Evolutionary conservation across 2,329 filamentous ascomycete genomes (phyloP), one percentile per base, ranked within the genome.

Genomic region (Trichoderma aggressivum): DNA sequence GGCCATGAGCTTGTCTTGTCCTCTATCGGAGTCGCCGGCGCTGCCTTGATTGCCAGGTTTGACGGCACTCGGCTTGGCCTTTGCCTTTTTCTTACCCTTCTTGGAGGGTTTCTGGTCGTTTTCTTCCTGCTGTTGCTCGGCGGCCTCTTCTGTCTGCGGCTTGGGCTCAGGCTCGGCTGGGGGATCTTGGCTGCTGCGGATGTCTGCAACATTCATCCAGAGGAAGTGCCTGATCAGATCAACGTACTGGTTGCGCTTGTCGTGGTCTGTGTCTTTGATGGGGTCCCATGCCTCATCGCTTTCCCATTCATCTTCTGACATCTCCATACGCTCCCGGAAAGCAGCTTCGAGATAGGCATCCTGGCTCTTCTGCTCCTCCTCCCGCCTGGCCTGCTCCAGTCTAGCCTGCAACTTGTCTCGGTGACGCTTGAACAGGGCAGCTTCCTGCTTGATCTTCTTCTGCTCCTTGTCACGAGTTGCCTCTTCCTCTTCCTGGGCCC

Each of bases 211-310:
- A 1, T 77, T 71, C 71, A 78, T 73, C 77, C 76, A 78, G 7
- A 78, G 74, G 18, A 78, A 79, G 32, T 78, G 74, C 60, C 74
- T 77, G 47, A 78, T 78, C 71, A 79, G 60, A 12, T 78, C 76
- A 32, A 79, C 74, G 58, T 76, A 79, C 5, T 72, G 74, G 24
- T 76, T 32, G 18, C 77, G 73, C 39, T 74, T 75, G 24, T 76
- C 72, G 21, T 74, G 26, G 2, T 74, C 73, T 60, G 76, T 58
- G 16, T 78, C 76, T 53, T 77, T 72, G 7, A 79, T 78, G 3
- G 76, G 77, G 64, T 79, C 77, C 76, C 76, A 79, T 0, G 72
- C 72, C 21, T 74, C 75, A 0, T 76, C 75, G n/a, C 72, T 74
- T 1, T 78, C 74, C 0, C 68, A 30, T 5, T 74, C 74, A 8